These are phyloP conservation scores for Pseudevernia furfuracea DNA, from an alignment of 495 filamentous ascomycete species.

Conservation along the genomic window DNA sequence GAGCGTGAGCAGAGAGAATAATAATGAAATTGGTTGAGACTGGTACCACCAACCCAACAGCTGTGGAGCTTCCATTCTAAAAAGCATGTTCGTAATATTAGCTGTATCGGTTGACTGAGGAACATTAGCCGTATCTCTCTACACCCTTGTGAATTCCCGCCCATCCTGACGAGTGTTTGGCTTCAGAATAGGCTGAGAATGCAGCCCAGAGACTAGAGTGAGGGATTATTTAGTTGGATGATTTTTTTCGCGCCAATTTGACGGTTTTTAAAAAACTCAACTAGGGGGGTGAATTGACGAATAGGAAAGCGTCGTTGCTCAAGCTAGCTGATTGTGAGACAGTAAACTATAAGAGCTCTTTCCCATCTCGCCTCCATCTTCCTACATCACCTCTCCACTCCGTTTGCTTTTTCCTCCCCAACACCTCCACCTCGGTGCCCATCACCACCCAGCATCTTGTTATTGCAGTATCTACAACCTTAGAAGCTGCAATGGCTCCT, in stretches of 20 bases:
- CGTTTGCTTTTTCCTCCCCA: background rate
- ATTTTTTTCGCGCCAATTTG: conserved; percentile 13
- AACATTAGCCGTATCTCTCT: conserved; percentile 15
- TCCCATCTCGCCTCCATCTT: conserved; percentile 8
- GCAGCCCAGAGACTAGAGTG: background rate
- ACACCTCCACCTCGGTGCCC: conserved; percentile 16
- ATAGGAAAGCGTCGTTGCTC: background rate
- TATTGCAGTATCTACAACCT: conserved; percentile 21
- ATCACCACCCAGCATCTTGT: conserved; percentile 17
- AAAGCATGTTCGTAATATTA: conserved; percentile 1
- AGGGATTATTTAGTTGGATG: conserved; percentile 17
- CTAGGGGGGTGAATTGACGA: conserved; percentile 6
- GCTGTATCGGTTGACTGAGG: background rate
- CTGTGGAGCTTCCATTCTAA: background rate
- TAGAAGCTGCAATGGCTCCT: conserved; percentile 24
- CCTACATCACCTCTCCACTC: conserved; percentile 13
- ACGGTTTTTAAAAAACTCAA: conserved; percentile 16
- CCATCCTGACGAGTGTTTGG: conserved; percentile 14
- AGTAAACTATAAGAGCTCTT: conserved; percentile 18
- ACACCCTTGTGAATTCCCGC: conserved; percentile 9
- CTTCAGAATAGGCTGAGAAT: background rate
- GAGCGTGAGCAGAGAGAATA: no score
- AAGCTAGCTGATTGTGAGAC: conserved; percentile 15
- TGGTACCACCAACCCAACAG: background rate
- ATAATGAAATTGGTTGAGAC: background rate